Base-by-base conservation (phyloP, 2,329 filamentous ascomycete genomes). In the Raffaelea albimanens region DNA sequence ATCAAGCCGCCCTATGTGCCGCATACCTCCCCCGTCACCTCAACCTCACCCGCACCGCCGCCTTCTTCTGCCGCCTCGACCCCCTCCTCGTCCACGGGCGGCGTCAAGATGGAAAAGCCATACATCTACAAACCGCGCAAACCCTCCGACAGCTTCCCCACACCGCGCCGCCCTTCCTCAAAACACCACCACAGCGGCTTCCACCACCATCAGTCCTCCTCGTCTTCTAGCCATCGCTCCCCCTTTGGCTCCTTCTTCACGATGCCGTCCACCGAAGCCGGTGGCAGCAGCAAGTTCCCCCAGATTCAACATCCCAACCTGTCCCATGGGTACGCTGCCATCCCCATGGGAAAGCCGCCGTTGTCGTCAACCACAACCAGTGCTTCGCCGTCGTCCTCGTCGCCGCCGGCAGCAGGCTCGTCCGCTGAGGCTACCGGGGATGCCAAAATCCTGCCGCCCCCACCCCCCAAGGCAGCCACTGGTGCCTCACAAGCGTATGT, bases 81-180 rank as follows among this genome's bases (percentile, higher is more conserved):
- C 21, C 33, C 29, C 9, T 14, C 48, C 7, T 41, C 43, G 1
- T 25, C 48, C 13, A 31, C 45, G 5, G 42, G 16, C 49, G n/a
- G 41, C 16, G 4, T 19, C 49, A 8, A 62, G 44, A 50, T 62
- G 7, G 68, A 70, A 29, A 77, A 70, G 57, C 73, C 74, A 5
- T 77, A 78, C 51, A 63, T 68, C 31, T 77, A 78, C 58, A 77
- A 78, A 53, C 72, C 73, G 2, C 61, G 66, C 50, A 66, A 65
- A 46, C 59, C 67, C 2, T 52, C 61, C 1, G 58, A 59, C 19
- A 45, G 57, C 41, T 48, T 55, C 10, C 44, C 48, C 10, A 49
- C 48, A 7, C 55, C n/a, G 44, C 48, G 48, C 20, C 52, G 46
- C 5, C 48, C 52, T 0, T 40, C 50, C 5, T 46, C 46, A 9